phyloP scores from a whole-genome alignment of 352 stramenopile species.

The Thalassiosira livingstoniorum region DNA sequence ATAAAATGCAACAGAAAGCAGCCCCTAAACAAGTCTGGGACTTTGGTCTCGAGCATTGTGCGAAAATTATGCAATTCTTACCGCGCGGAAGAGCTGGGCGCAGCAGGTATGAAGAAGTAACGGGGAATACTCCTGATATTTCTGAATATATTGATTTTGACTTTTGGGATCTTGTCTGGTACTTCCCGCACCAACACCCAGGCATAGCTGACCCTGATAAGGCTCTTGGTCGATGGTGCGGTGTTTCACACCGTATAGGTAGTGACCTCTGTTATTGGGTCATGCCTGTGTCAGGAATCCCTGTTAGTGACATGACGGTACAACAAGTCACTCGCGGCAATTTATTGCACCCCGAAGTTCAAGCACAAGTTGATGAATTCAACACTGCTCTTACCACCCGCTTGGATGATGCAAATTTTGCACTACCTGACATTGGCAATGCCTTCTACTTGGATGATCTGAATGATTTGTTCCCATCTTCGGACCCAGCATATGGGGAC shows the following conservation, averaged over 20 bases:
- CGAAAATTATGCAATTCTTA: constrained; percentile 23
- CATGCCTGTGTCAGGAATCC: constrained; percentile 23
- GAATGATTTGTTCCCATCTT: not conserved
- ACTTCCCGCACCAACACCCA: not conserved
- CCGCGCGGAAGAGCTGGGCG: not conserved
- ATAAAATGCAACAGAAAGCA: constrained; percentile 16
- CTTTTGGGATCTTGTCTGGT: constrained; percentile 64
- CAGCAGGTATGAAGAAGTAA: not conserved
- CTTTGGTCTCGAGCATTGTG: constrained; percentile 26
- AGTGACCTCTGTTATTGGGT: constrained; percentile 48
- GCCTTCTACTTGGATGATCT: not conserved
- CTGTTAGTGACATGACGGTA: constrained; percentile 22
- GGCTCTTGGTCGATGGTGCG: constrained; percentile 33
- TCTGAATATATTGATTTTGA: constrained; percentile 52
- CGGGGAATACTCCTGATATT: constrained; percentile 20
- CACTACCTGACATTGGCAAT: not conserved
- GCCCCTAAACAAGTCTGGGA: constrained; percentile 33
- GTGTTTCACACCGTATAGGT: constrained; percentile 26
- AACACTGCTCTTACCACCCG: not conserved
- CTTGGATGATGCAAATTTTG: constrained; percentile 6
- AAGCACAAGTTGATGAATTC: not conserved
- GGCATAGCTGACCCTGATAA: not conserved
- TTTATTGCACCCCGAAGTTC: not conserved
- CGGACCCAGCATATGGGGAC: constrained; percentile 3
- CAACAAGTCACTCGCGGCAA: constrained; percentile 34